phyloP scores from a whole-genome alignment of 2,329 filamentous ascomycete species.

The Juglanconis oblonga region DNA sequence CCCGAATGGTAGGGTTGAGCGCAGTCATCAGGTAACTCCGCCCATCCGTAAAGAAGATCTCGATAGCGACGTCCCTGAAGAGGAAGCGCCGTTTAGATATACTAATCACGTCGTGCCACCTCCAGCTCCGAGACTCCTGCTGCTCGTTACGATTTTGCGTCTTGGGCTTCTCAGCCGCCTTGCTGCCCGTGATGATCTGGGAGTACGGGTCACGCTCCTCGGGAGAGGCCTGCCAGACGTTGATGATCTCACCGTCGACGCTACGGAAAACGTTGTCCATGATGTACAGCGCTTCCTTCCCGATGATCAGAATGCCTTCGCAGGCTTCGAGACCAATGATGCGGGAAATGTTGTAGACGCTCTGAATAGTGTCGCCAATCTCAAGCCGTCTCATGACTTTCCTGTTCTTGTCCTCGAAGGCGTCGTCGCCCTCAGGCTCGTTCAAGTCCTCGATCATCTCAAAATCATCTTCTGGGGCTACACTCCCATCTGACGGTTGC shows the following conservation, averaged over 20 bases:
- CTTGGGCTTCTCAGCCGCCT: conserved; percentile 56
- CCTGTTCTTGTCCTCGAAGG: conserved; percentile 95
- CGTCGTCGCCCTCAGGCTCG: conserved; percentile 70
- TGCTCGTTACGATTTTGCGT: conserved; percentile 59
- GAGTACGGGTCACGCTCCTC: conserved; percentile 96
- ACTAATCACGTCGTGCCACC: conserved; percentile 90
- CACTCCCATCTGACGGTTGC: conserved; percentile 26
- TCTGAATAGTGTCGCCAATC: conserved; percentile 85
- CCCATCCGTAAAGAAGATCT: conserved; percentile 95
- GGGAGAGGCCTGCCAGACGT: conserved; percentile 86
- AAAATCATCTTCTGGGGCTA: conserved; percentile 78
- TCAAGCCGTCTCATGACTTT: conserved; percentile 95
- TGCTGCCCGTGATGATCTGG: conserved; percentile 80
- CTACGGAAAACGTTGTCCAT: conserved; percentile 97
- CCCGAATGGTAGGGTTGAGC: conserved; percentile 68
- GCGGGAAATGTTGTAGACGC: conserved; percentile 91
- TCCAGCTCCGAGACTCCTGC: conserved; percentile 78
- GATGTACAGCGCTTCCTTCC: conserved; percentile 88
- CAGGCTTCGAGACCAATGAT: conserved; percentile 91
- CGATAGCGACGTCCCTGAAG: conserved; percentile 93
- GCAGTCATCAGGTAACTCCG: conserved; percentile 91
- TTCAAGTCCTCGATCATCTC: conserved; percentile 94
- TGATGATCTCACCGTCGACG: conserved; percentile 92
- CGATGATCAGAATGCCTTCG: conserved; percentile 89
- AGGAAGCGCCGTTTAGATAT: conserved; percentile 94